A percentile compares a stretch with the other conserved stretches of the same genome.
Conservation (phyloP, 208 protist species). For the Zelonia costaricensis region DNA sequence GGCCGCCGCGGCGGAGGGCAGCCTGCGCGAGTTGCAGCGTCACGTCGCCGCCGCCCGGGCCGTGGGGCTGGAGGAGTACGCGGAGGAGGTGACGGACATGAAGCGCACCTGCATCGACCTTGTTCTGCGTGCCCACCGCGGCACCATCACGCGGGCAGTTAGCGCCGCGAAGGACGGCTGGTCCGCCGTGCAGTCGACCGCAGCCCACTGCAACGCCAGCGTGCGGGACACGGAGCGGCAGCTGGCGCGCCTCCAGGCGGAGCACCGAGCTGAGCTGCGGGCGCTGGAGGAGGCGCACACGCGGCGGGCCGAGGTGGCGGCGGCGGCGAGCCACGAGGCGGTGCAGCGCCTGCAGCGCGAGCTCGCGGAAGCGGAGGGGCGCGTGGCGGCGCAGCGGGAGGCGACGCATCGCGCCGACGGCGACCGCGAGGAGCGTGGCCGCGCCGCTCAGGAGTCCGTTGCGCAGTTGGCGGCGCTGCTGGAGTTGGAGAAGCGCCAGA, state of each 20-base stretch:
- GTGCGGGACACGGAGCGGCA: slow-evolving; percentile 22
- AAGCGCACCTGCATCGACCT: slow-evolving; percentile 19
- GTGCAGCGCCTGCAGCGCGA: slow-evolving; percentile 18
- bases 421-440: slow-evolving; percentile 13
- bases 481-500: slow-evolving; percentile 21
- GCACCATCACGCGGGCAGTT: slow-evolving; percentile 7
- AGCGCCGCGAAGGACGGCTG: slow-evolving; percentile 19
- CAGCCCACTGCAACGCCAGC: background rate
- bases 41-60: slow-evolving; percentile 7
- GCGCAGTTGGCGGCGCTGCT: slow-evolving; percentile 17
- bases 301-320: slow-evolving; percentile 12
- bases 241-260: slow-evolving; percentile 13
- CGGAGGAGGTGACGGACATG: slow-evolving; percentile 32
- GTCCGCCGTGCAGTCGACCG: slow-evolving; percentile 5
- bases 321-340: slow-evolving; percentile 18
- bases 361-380: slow-evolving; percentile 16
- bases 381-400: slow-evolving; percentile 1
- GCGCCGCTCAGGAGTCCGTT: slow-evolving; percentile 2
- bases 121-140: slow-evolving; percentile 15
- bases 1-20: slow-evolving; percentile 13
- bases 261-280: slow-evolving; percentile 18
- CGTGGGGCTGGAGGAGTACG: slow-evolving; percentile 25
- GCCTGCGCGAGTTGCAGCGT: slow-evolving; percentile 26
- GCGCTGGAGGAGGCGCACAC: slow-evolving; percentile 21
- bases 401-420: slow-evolving; percentile 1